These are phyloP conservation scores for Xylaria sp. DNA, from an alignment of 2,329 filamentous ascomycete genomes.

Conservation along the genomic window DNA sequence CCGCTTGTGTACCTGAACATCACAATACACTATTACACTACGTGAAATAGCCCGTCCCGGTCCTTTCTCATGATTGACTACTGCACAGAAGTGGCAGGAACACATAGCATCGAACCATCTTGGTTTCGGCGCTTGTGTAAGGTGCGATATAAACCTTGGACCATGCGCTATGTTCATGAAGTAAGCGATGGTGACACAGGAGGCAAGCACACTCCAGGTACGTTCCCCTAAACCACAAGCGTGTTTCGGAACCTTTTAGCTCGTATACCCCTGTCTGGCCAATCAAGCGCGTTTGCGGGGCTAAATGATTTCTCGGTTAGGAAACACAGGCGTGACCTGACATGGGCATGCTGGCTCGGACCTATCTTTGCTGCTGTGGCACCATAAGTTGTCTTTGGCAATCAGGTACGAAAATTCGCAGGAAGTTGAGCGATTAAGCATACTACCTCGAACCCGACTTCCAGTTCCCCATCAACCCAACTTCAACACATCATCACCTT, in stretches of 20 bases:
- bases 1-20: background rate
- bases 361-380: slow-evolving; percentile 1
- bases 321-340: slow-evolving; percentile 23
- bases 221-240: background rate
- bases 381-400: background rate
- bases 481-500: background rate
- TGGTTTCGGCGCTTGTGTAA: background rate
- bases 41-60: background rate
- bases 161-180: background rate
- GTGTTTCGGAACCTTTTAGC: slow-evolving; percentile 33
- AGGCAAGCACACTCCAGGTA: slow-evolving; percentile 4
- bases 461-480: background rate
- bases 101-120: background rate
- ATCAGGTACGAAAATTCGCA: background rate
- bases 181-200: slow-evolving; percentile 3
- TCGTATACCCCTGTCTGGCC: slow-evolving; percentile 9
- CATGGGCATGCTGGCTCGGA: background rate
- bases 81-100: background rate
- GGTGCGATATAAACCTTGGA: background rate
- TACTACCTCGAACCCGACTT: background rate
- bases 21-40: background rate
- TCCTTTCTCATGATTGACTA: background rate
- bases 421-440: too few species aligned
- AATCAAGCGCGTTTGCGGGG: slow-evolving; percentile 18
- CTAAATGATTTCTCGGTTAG: slow-evolving; percentile 32